Evolutionary conservation across 768 basidiomycete species (phyloP).

Genomic region (Leccinum boreale): DNA sequence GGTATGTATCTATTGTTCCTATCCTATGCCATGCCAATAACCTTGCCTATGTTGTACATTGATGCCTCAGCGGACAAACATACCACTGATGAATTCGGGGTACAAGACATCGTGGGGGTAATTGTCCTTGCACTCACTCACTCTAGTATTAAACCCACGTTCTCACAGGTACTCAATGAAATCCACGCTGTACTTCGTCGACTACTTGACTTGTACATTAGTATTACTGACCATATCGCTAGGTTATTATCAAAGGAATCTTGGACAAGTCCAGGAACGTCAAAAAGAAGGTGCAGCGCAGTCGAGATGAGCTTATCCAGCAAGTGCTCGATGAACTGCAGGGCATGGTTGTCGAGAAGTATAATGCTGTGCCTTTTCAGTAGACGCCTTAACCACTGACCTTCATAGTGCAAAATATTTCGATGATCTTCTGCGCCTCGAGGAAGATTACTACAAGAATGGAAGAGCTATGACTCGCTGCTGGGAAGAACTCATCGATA

Average conservation of each 20-base stretch:
- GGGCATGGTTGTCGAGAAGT: constrained; percentile 37
- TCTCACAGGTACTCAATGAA: constrained; percentile 44
- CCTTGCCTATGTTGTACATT: neutral
- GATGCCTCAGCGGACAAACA: constrained; percentile 1
- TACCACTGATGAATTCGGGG: constrained; percentile 10
- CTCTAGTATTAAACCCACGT: neutral
- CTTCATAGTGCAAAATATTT: constrained; percentile 45
- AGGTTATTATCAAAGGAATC: constrained; percentile 51
- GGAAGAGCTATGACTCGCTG: constrained; percentile 38
- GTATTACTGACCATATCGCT: constrained; percentile 14
- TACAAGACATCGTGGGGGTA: constrained; percentile 44
- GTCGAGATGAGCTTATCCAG: constrained; percentile 45
- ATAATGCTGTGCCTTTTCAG: neutral
- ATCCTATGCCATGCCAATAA: neutral
- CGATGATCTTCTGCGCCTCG: constrained; percentile 52
- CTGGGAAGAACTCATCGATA: constrained; percentile 42
- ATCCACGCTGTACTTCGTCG: constrained; percentile 41
- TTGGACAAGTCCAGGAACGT: constrained; percentile 46
- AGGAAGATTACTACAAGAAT: constrained; percentile 48
- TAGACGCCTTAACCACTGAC: constrained; percentile 2
- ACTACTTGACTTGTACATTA: neutral
- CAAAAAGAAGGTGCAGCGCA: constrained; percentile 41
- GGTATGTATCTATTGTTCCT: constrained; percentile 1
- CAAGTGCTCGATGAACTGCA: constrained; percentile 44
- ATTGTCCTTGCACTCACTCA: constrained; percentile 6